Evolutionary conservation across 768 basidiomycete species (phyloP).

Genomic region (Rhodosporidiobolus sp.): DNA sequence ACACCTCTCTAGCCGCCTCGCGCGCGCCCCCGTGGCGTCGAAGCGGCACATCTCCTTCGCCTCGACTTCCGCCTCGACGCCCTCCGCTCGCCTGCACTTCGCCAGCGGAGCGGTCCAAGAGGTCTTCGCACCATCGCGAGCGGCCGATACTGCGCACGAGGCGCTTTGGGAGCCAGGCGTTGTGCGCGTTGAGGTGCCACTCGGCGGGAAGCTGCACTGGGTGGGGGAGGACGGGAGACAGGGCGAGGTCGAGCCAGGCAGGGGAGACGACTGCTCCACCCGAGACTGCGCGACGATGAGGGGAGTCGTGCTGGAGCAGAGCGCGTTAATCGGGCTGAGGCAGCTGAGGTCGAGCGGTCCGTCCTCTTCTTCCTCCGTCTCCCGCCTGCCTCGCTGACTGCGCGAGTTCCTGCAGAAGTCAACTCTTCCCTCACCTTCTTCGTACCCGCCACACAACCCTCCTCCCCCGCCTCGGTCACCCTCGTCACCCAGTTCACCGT

Average conservation of each 20-base stretch:
- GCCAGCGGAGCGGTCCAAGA: conserved; percentile 7
- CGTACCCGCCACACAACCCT: not conserved
- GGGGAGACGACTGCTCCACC: not conserved
- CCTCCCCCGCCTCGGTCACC: not conserved
- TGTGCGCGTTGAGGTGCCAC: conserved; percentile 1
- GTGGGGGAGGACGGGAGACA: no score
- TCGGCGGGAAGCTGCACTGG: not conserved
- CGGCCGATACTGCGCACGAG: not conserved
- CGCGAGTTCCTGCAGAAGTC: not conserved
- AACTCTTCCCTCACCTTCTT: not conserved
- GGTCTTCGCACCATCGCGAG: not conserved
- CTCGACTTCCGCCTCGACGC: not conserved
- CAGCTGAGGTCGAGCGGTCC: not conserved
- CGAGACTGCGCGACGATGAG: not conserved
- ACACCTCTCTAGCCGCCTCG: not conserved
- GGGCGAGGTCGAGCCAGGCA: not conserved
- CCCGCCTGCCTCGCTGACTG: not conserved
- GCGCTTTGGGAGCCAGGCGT: conserved; percentile 5
- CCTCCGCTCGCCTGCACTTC: conserved; percentile 11
- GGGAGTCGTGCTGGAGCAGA: not conserved
- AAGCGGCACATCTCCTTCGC: not conserved
- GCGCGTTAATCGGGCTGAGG: not conserved
- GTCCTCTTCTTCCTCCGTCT: not conserved
- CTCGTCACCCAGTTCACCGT: conserved; percentile 27
- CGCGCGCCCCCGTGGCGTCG: not conserved